Conservation (phyloP, 1,139 yeast species). For the Diutina scorzettiae region DNA sequence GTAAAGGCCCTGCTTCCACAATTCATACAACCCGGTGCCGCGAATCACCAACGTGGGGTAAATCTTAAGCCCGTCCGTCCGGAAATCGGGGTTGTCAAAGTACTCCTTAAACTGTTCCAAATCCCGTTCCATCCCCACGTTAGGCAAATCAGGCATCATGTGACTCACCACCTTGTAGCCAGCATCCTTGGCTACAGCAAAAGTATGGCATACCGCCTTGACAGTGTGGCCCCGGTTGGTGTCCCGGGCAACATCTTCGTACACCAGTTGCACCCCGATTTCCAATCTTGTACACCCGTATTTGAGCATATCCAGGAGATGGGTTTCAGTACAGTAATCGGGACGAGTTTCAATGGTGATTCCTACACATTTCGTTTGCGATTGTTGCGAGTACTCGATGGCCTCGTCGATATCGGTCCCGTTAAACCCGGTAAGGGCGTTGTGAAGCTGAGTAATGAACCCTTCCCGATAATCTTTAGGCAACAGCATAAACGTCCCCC, state of each 20-base stretch:
- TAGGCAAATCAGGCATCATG: constrained; percentile 99
- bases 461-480: constrained; percentile 82
- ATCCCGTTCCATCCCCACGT: constrained; percentile 98
- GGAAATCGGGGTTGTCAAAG: constrained; percentile 91
- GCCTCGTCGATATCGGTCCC: constrained; percentile 88
- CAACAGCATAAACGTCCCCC: constrained; percentile 96
- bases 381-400: constrained; percentile 81
- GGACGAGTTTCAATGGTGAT: constrained; percentile 98
- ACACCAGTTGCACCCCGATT: constrained; percentile 93
- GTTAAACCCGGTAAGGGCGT: constrained; percentile 88
- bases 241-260: constrained; percentile 97
- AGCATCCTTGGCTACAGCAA: constrained; percentile 91
- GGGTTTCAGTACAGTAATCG: constrained; percentile 95
- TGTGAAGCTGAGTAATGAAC: constrained; percentile 82
- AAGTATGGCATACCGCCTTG: constrained; percentile 89
- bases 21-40: constrained; percentile 94
- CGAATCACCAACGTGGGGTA: constrained; percentile 95
- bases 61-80: constrained; percentile 92
- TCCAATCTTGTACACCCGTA: constrained; percentile 97
- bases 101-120: constrained; percentile 91
- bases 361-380: constrained; percentile 95
- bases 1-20: constrained; percentile 94
- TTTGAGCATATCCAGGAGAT: constrained; percentile 85
- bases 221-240: constrained; percentile 98
- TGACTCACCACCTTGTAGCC: constrained; percentile 97